Conservation (phyloP, 2,329 filamentous ascomycete species). For the Huntiella savannae region DNA sequence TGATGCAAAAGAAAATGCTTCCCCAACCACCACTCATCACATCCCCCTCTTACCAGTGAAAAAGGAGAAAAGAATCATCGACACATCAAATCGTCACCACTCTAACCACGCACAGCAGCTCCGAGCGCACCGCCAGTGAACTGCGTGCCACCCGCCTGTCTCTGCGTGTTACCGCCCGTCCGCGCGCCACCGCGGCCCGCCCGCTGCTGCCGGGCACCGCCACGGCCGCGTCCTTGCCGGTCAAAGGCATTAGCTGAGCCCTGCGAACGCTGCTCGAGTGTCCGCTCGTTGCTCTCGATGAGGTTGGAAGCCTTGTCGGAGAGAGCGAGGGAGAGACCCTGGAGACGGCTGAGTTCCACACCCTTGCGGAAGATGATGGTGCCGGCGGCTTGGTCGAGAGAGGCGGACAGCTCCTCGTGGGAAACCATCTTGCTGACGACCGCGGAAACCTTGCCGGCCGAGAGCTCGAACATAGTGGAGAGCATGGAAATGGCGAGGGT, state of each 20-base stretch:
- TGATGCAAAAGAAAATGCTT: background rate
- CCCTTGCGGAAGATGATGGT: slow-evolving; percentile 99
- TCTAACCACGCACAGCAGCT: slow-evolving; percentile 41
- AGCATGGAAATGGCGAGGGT: slow-evolving; percentile 75
- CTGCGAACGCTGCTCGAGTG: slow-evolving; percentile 89
- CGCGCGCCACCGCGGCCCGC: slow-evolving; percentile 27
- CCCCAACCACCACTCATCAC: background rate
- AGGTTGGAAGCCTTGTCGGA: slow-evolving; percentile 91
- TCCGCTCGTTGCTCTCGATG: slow-evolving; percentile 94
- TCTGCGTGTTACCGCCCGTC: slow-evolving; percentile 37
- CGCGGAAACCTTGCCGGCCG: slow-evolving; percentile 76
- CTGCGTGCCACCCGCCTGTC: slow-evolving; percentile 54
- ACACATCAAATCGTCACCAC: background rate
- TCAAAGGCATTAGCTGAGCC: slow-evolving; percentile 92
- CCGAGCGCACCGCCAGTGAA: slow-evolving; percentile 69
- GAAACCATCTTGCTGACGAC: slow-evolving; percentile 99
- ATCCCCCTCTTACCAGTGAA: background rate
- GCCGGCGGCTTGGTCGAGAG: slow-evolving; percentile 90
- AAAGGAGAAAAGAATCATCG: slow-evolving; percentile 2
- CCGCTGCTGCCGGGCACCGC: slow-evolving; percentile 47
- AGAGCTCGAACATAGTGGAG: slow-evolving; percentile 86
- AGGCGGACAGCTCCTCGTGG: slow-evolving; percentile 90
- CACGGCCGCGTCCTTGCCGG: slow-evolving; percentile 61
- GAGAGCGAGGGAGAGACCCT: slow-evolving; percentile 83
- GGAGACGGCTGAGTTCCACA: slow-evolving; percentile 86